Evolutionary conservation across 148 eudicot species (phyloP), one percentile per base, ranked within the genome.

Genomic region (Beta vulgaris): DNA sequence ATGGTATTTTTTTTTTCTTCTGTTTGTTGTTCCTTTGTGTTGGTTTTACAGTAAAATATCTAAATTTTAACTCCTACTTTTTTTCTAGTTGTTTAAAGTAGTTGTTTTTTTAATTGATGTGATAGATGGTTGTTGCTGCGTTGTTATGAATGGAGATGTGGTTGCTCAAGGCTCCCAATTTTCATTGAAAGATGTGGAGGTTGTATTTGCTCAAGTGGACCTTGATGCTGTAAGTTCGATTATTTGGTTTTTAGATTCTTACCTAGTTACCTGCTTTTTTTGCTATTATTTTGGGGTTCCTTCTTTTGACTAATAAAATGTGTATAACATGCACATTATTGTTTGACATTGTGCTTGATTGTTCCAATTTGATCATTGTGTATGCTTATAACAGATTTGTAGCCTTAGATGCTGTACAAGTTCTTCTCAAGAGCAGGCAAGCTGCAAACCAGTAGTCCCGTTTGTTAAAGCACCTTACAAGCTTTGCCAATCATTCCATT

Each of bases 131-230:
- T 95, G 98, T 73, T 82, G 88, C 40, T 92, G 91, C 78, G 83
- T 95, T 79, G 96, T 90, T 82, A 91, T 95, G 70, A 95, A 95
- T 79, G 97, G 93, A 53, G 98, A 95, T 78, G 91, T 92, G 78
- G 92, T 92, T 82, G 96, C 91, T n/a, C 98, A 95, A 84, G 97
- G 98, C 70, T 90, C 97, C 49, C 98, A 95, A 72, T 95, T 95
- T 83, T 95, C 98, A 54, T 78, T 92, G 75, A 92, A 87, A 83
- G 98, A 95, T 87, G 92, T 95, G 10, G 98, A 92, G 84, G 84
- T 95, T 80, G 89, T 88, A 68, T 87, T 87, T 87, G 98, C 98
- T 82, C 92, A 86, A 73, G 81, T 95, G 58, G 98, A 95, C 84
- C 91, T 95, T 61, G 98, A 95, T 84, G 93, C 91, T 82, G 97